Evolutionary conservation across 2,329 filamentous ascomycete species (phyloP).

Genomic region (Macrophomina phaseolina): DNA sequence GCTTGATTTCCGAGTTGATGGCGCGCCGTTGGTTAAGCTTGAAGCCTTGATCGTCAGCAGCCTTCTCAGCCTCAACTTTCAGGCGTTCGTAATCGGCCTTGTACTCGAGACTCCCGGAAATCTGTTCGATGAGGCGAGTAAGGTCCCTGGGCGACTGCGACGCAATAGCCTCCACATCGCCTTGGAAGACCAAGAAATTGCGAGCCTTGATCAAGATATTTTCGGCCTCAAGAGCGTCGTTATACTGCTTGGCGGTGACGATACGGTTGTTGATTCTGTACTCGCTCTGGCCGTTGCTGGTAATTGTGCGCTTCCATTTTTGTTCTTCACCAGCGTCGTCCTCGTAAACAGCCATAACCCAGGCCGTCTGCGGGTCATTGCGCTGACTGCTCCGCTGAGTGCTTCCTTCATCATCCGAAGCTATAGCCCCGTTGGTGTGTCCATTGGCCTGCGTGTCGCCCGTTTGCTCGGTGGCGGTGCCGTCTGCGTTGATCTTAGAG

Average conservation of each 20-base stretch:
- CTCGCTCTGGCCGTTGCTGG: conserved; percentile 84
- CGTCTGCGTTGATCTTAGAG: conserved; percentile 90
- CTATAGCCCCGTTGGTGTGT: conserved; percentile 47
- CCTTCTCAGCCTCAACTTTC: conserved; percentile 85
- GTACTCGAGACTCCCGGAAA: conserved; percentile 93
- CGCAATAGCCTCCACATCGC: conserved; percentile 95
- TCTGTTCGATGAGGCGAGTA: conserved; percentile 93
- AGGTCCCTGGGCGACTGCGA: conserved; percentile 93
- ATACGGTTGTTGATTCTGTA: conserved; percentile 95
- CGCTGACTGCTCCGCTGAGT: conserved; percentile 68
- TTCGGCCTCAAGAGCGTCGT: conserved; percentile 86
- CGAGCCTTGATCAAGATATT: conserved; percentile 98
- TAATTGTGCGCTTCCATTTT: conserved; percentile 95
- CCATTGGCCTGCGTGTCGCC: conserved; percentile 59
- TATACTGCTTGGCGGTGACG: conserved; percentile 91
- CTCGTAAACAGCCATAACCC: conserved; percentile 99
- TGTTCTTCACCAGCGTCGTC: conserved; percentile 96
- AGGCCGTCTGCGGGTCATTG: conserved; percentile 89
- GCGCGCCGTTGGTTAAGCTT: conserved; percentile 88
- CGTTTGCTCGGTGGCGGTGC: conserved; percentile 65
- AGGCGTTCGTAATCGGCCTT: conserved; percentile 91
- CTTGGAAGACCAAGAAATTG: conserved; percentile 98
- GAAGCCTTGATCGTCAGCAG: conserved; percentile 84
- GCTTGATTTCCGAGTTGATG: conserved; percentile 97
- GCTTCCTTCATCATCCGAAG: conserved; percentile 41